A percentile compares a stretch with the other conserved stretches of the same genome.
These are phyloP conservation scores for Chlamydomonas sp. DNA, from an alignment of 139 green algal genomes.

Conservation along the genomic window DNA sequence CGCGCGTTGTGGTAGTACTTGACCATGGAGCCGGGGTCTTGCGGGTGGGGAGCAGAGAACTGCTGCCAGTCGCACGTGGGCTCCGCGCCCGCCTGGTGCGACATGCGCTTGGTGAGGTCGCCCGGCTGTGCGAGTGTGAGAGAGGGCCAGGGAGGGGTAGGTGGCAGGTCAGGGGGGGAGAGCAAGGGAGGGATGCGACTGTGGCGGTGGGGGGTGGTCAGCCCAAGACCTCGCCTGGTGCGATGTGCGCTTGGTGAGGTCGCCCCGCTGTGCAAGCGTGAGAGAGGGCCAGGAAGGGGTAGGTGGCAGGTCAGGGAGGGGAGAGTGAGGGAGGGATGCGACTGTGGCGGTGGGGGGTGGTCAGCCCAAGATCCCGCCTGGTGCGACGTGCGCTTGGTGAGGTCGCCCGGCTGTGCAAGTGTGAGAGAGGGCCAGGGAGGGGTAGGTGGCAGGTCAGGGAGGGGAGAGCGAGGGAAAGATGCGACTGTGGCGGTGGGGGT, in stretches of 20 bases:
- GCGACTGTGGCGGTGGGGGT: background rate
- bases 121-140: too few relatives aligned
- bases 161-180: too few relatives aligned
- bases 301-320: too few relatives aligned
- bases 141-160: too few relatives aligned
- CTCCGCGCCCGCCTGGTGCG: background rate
- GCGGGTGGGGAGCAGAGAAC: slow-evolving; percentile 16
- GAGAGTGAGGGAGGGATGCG: background rate
- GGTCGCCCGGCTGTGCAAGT: slow-evolving; percentile 20
- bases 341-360: background rate
- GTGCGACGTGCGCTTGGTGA: slow-evolving; percentile 18
- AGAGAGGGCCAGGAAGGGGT: too few relatives aligned
- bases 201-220: background rate
- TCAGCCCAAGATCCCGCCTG: too few relatives aligned
- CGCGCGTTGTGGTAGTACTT: slow-evolving; percentile 38
- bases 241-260: slow-evolving; percentile 13
- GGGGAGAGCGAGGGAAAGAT: background rate
- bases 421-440: too few relatives aligned
- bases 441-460: too few relatives aligned
- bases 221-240: too few relatives aligned
- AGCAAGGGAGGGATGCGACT: background rate
- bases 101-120: slow-evolving; percentile 19
- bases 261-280: too few relatives aligned
- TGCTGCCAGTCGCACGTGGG: slow-evolving; percentile 29
- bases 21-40: slow-evolving; percentile 21